phyloP scores from a whole-genome alignment of 2,329 filamentous ascomycete species.

The Pezicula carpinea region DNA sequence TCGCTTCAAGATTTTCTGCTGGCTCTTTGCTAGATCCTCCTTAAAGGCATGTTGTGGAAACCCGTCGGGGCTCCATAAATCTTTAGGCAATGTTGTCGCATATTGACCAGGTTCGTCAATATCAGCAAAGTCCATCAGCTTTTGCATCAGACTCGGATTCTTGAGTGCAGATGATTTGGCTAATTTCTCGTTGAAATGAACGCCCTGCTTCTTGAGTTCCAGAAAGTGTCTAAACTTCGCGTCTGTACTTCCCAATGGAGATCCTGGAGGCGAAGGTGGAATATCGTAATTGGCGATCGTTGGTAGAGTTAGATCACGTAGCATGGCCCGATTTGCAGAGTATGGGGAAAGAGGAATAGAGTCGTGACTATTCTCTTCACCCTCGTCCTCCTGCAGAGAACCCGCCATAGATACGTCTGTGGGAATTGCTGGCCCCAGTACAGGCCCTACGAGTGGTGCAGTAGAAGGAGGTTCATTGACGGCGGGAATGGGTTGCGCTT shows the following conservation, averaged over 20 bases:
- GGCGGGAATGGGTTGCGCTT: neutral
- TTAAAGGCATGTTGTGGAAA: conserved; percentile 53
- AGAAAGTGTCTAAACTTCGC: conserved; percentile 72
- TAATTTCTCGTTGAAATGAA: conserved; percentile 75
- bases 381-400: conserved; percentile 12
- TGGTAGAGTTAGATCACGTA: conserved; percentile 72
- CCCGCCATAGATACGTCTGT: conserved; percentile 10
- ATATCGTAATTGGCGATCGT: conserved; percentile 68
- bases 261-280: conserved; percentile 65
- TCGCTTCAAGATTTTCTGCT: conserved; percentile 29
- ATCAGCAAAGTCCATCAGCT: conserved; percentile 65
- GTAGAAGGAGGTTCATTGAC: neutral
- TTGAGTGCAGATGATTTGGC: conserved; percentile 61
- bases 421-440: conserved; percentile 23
- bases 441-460: conserved; percentile 22
- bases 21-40: conserved; percentile 43
- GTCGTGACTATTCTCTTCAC: conserved; percentile 25
- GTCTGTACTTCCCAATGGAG: conserved; percentile 47
- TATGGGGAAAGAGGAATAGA: conserved; percentile 54
- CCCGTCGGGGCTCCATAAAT: conserved; percentile 52
- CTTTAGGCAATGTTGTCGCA: conserved; percentile 51
- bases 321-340: conserved; percentile 55
- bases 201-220: conserved; percentile 67
- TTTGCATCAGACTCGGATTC: conserved; percentile 69
- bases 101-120: conserved; percentile 57